Percentiles rank a stretch among this genome's conserved stretches.
Evolutionary conservation across 2,329 filamentous ascomycete species (phyloP).

Genomic region (Ilyonectria destructans): DNA sequence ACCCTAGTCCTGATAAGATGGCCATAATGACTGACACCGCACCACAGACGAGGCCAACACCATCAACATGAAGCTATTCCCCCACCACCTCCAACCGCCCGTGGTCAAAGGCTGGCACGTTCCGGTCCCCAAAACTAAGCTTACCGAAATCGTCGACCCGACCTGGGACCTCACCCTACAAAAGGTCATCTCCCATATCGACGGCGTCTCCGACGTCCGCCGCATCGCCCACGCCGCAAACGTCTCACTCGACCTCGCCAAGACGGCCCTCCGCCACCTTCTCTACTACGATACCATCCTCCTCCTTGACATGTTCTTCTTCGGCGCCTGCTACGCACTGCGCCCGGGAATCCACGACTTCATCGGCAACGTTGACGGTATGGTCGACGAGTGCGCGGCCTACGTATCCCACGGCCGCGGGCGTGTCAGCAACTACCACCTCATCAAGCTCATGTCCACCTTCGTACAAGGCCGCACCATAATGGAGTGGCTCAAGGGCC

Average conservation of each 20-base stretch:
- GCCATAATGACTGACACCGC: constrained; percentile 22
- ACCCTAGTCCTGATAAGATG: not conserved
- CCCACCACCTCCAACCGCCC: constrained; percentile 83
- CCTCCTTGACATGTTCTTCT: constrained; percentile 95
- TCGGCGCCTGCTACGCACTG: constrained; percentile 90
- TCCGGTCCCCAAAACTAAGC: constrained; percentile 81
- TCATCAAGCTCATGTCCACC: constrained; percentile 89
- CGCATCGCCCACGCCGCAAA: constrained; percentile 89
- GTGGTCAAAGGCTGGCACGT: constrained; percentile 91
- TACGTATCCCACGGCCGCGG: constrained; percentile 78
- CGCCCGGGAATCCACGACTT: constrained; percentile 85
- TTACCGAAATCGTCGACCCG: constrained; percentile 74
- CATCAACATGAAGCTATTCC: constrained; percentile 96
- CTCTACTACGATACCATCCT: constrained; percentile 94
- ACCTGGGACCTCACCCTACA: constrained; percentile 85
- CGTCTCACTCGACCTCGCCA: constrained; percentile 88
- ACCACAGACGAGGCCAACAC: constrained; percentile 88
- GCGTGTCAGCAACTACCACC: constrained; percentile 71
- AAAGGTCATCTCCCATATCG: constrained; percentile 87
- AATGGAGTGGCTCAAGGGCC: constrained; percentile 87
- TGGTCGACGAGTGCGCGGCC: constrained; percentile 89
- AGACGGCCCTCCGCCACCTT: constrained; percentile 89
- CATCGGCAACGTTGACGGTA: constrained; percentile 78
- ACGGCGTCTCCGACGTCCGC: constrained; percentile 91
- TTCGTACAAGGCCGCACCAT: constrained; percentile 88